Base-by-base conservation (phyloP, 1,284 basidiomycete species). In the Stereum hirsutum region DNA sequence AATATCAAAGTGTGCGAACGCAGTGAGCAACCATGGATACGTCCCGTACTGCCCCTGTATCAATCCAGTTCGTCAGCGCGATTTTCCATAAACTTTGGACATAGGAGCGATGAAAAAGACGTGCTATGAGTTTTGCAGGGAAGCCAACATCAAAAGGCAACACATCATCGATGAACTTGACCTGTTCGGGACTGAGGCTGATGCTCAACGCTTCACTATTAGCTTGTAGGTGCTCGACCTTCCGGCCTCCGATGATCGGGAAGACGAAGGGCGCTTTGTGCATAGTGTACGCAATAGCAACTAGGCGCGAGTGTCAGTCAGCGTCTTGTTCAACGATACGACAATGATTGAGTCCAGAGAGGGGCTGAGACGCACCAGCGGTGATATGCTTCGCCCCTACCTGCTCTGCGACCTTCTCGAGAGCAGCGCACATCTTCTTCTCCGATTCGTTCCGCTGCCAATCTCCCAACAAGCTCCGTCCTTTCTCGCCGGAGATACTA, bases 321-420 rank as follows among this genome's bases (percentile, higher is more conserved):
- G n/a, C n/a, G n/a, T n/a, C n/a, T n/a, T n/a, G n/a, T n/a, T n/a
- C n/a, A n/a, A n/a, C n/a, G n/a, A n/a, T n/a, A n/a, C n/a, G n/a
- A n/a, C n/a, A n/a, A n/a, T n/a, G n/a, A n/a, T n/a, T n/a, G n/a
- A n/a, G n/a, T n/a, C n/a, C n/a, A n/a, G n/a, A n/a, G 24, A n/a
- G 14, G 7, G n/a, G 23, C 15, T 5, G 7, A 24, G 10, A 43
- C 49, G n/a, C 26, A 65, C 56, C 44, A 36, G 55, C 47, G 2
- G 54, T 56, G 33, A 60, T 57, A 32, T 57, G 55, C 44, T 59
- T 54, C 1, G 59, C 57, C 1, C 68, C 67, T 6, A 70, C 50
- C 49, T 70, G 66, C 15, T 61, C 52, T 2, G 63, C 66, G 17
- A 72, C 57, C 40, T 64, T 52, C 31, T 62, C 56, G 25, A 56